phyloP scores from a whole-genome alignment of 2,329 filamentous ascomycete genomes.

The Mollisiaceae sp. region DNA sequence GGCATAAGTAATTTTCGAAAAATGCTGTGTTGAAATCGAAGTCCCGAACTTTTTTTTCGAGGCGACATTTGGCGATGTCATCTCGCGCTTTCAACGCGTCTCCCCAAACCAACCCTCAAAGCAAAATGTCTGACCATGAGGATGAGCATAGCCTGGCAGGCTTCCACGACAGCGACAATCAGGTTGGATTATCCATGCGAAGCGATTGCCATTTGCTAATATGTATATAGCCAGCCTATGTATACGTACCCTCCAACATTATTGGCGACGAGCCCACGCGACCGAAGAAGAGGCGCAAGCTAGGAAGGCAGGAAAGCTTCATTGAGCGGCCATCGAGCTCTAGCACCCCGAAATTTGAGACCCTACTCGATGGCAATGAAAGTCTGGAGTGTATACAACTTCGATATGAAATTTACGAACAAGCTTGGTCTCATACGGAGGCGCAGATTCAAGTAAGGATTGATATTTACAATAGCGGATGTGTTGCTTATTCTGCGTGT shows the following conservation, averaged over 20 bases:
- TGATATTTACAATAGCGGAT: constrained; percentile 8
- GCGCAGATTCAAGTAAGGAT: constrained; percentile 61
- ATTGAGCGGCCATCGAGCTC: constrained; percentile 8
- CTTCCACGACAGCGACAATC: constrained; percentile 42
- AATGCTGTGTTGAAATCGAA: constrained; percentile 16
- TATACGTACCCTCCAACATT: constrained; percentile 40
- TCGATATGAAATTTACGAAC: constrained; percentile 64
- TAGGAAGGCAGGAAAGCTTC: constrained; percentile 34
- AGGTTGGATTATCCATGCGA: constrained; percentile 32
- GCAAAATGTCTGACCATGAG: constrained; percentile 41
- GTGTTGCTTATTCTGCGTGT: constrained; percentile 40
- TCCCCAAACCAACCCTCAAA: constrained; percentile 13
- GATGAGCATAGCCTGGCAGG: constrained; percentile 35
- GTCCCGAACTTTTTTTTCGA: constrained; percentile 27
- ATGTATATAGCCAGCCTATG: constrained; percentile 43
- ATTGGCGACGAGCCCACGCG: constrained; percentile 34
- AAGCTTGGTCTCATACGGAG: constrained; percentile 69
- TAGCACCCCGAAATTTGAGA: constrained; percentile 48
- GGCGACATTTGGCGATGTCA: constrained; percentile 12
- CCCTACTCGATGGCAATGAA: constrained; percentile 62
- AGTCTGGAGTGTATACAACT: constrained; percentile 52
- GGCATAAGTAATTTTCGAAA: constrained; percentile 40
- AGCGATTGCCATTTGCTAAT: constrained; percentile 7
- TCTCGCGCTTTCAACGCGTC: constrained; percentile 24
- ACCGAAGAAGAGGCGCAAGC: constrained; percentile 45